Conservation (phyloP, 768 basidiomycete genomes). For the Pisolithus marmoratus region DNA sequence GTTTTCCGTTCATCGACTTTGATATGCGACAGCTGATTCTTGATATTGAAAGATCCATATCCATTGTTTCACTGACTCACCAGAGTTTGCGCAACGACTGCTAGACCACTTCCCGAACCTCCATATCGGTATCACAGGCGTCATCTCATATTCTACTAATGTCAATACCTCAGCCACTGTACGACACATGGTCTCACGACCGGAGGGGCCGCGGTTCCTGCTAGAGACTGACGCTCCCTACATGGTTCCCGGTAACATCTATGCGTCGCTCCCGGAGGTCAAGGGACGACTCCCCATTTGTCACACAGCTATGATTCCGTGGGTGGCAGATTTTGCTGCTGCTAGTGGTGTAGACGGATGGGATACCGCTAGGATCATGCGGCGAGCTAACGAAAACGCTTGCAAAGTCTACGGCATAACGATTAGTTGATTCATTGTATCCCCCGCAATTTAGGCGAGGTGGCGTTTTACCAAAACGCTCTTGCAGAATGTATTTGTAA, state of each 20-base stretch:
- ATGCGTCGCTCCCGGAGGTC: conserved; percentile 42
- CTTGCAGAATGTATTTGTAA: too few species aligned
- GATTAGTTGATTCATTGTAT: not conserved
- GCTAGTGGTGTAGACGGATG: conserved; percentile 38
- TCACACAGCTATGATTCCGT: conserved; percentile 79
- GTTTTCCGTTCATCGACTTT: conserved; percentile 4
- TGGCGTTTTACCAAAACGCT: not conserved
- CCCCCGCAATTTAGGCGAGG: too few species aligned
- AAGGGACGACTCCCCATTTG: conserved; percentile 65
- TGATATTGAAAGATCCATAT: conserved; percentile 58
- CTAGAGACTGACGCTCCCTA: conserved; percentile 86
- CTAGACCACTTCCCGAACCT: conserved; percentile 76
- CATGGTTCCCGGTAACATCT: conserved; percentile 78
- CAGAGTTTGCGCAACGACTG: conserved; percentile 64
- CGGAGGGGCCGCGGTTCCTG: conserved; percentile 42
- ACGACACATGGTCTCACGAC: conserved; percentile 39
- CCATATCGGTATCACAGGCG: conserved; percentile 82
- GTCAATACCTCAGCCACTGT: conserved; percentile 63
- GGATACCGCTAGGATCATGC: conserved; percentile 54
- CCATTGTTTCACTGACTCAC: conserved; percentile 84
- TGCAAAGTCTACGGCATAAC: conserved; percentile 48
- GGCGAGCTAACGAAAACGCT: conserved; percentile 60
- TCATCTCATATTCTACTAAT: conserved; percentile 77
- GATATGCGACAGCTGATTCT: not conserved
- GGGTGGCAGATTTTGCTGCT: conserved; percentile 76